phyloP scores from a whole-genome alignment of 2,329 filamentous ascomycete species.

The Thermothelomyces thermophilus region DNA sequence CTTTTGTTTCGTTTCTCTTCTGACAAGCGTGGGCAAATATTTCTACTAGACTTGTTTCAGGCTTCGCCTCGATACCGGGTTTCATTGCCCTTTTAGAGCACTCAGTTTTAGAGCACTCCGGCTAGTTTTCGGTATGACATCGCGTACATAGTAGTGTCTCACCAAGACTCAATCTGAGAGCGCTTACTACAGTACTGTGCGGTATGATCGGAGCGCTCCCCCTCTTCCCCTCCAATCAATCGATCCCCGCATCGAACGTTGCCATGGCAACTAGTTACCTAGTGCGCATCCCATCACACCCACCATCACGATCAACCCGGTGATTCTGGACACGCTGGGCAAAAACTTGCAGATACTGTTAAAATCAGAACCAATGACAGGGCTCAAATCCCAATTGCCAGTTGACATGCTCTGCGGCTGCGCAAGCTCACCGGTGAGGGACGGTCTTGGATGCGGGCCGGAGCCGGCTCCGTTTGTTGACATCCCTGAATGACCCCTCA shows the following conservation, averaged over 20 bases:
- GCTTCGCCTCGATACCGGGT: too few relatives aligned
- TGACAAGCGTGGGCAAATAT: too few relatives aligned
- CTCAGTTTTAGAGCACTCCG: too few relatives aligned
- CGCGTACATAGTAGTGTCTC: too few relatives aligned
- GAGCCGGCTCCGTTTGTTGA: slow-evolving; percentile 12
- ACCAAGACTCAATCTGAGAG: too few relatives aligned
- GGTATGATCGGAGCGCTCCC: too few relatives aligned
- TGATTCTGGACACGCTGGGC: neutral
- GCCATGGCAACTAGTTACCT: neutral
- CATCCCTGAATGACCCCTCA: slow-evolving; percentile 8
- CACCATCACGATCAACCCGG: neutral
- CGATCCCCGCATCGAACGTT: neutral
- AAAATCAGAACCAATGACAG: slow-evolving; percentile 1
- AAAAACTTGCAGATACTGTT: neutral
- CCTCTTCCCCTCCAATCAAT: too few relatives aligned
- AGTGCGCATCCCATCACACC: neutral
- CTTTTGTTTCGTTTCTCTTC: too few relatives aligned
- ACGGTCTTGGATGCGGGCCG: neutral
- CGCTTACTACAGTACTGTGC: too few relatives aligned
- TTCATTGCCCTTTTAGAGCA: too few relatives aligned
- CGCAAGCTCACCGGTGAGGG: neutral
- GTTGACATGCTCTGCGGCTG: neutral
- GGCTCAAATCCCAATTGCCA: neutral
- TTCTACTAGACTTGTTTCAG: too few relatives aligned
- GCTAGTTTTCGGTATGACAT: too few relatives aligned